A percentile compares a stretch with the other conserved stretches of the same genome.
These are phyloP conservation scores for Coemansia sp. DNA, from an alignment of 192 early-diverging fungal species.

Conservation along the genomic window DNA sequence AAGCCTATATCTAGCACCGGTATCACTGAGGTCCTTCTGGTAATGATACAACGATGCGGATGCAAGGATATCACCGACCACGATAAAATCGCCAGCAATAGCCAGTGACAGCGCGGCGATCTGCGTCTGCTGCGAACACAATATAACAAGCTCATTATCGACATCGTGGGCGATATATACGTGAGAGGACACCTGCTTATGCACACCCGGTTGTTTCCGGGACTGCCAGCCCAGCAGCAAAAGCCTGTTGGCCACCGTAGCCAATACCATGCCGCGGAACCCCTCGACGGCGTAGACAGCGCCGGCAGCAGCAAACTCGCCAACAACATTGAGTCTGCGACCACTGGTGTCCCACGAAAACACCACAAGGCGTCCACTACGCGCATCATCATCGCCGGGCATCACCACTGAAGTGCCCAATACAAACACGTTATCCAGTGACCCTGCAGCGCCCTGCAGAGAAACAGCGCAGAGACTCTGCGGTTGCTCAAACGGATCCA, in stretches of 20 bases:
- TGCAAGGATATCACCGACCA: slow-evolving; percentile 83
- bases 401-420: slow-evolving; percentile 71
- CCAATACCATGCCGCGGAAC: slow-evolving; percentile 66
- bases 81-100: slow-evolving; percentile 63
- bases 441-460: slow-evolving; percentile 1
- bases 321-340: slow-evolving; percentile 58
- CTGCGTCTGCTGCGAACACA: slow-evolving; percentile 57
- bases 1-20: slow-evolving; percentile 8
- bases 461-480: slow-evolving; percentile 32
- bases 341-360: slow-evolving; percentile 55
- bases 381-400: slow-evolving; percentile 63
- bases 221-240: slow-evolving; percentile 43
- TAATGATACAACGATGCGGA: slow-evolving; percentile 66
- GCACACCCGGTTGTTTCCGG: background rate
- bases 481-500: slow-evolving; percentile 35
- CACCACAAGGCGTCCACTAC: slow-evolving; percentile 72
- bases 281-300: slow-evolving; percentile 60
- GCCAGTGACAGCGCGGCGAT: slow-evolving; percentile 61
- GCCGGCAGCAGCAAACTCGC: slow-evolving; percentile 57
- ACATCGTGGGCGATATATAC: slow-evolving; percentile 13
- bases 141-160: slow-evolving; percentile 25
- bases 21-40: slow-evolving; percentile 13
- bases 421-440: slow-evolving; percentile 59
- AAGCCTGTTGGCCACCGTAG: slow-evolving; percentile 61
- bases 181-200: background rate